Conservation (phyloP, 2,329 filamentous ascomycete species). For the Polychaeton citri region DNA sequence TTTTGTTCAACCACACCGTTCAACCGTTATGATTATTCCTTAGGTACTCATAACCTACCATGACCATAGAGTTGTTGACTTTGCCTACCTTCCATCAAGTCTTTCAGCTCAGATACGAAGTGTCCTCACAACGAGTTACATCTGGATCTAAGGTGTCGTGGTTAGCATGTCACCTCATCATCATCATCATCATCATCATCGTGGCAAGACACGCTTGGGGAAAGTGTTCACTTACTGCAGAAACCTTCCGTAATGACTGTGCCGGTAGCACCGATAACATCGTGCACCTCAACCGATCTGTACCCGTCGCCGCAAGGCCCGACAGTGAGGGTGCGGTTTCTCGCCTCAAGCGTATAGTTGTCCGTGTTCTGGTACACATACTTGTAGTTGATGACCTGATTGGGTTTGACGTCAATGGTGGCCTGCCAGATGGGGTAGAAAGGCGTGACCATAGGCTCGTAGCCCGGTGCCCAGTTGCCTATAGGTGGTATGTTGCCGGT, state of each 20-base stretch:
- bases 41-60: too few species aligned
- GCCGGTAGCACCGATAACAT: not conserved
- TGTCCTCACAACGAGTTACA: not conserved
- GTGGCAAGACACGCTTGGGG: not conserved
- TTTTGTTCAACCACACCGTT: too few species aligned
- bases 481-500: conserved; percentile 1
- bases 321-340: conserved; percentile 1
- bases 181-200: not conserved
- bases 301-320: conserved; percentile 25
- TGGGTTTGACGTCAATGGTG: not conserved
- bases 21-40: too few species aligned
- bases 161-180: not conserved
- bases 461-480: not conserved
- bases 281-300: not conserved
- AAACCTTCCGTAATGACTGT: not conserved
- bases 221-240: not conserved
- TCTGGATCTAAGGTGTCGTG: not conserved
- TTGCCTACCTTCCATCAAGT: too few species aligned
- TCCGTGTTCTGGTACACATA: conserved; percentile 1
- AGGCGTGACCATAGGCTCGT: conserved; percentile 1
- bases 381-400: not conserved
- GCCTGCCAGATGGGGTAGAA: conserved; percentile 2
- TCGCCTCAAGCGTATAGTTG: conserved; percentile 2
- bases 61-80: too few species aligned
- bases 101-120: not conserved